These are phyloP conservation scores for Tricharina praecox DNA, from an alignment of 495 filamentous ascomycete genomes.

Conservation along the genomic window DNA sequence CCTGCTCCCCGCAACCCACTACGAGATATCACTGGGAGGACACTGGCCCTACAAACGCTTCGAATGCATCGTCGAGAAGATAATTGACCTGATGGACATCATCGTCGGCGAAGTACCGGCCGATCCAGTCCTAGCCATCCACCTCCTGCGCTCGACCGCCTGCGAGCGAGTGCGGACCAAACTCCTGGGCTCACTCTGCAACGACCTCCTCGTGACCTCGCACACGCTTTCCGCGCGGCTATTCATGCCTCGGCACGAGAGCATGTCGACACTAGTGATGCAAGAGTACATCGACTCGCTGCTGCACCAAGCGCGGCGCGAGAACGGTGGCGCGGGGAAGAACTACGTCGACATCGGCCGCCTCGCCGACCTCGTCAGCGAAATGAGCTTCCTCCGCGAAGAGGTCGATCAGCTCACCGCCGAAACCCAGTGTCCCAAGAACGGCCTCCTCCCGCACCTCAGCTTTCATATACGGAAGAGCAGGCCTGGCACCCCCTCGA, in stretches of 20 bases:
- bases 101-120: conserved; percentile 20
- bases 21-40: conserved; percentile 23
- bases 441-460: conserved; percentile 19
- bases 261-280: conserved; percentile 18
- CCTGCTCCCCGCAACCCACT: conserved; percentile 23
- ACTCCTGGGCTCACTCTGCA: conserved; percentile 20
- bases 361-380: conserved; percentile 19
- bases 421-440: conserved; percentile 24
- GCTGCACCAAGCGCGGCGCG: conserved; percentile 8
- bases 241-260: conserved; percentile 25
- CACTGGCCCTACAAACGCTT: conserved; percentile 25
- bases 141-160: conserved; percentile 4
- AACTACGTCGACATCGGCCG: conserved; percentile 20
- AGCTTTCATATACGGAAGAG: conserved; percentile 18
- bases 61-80: conserved; percentile 22
- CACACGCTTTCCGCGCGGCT: conserved; percentile 23
- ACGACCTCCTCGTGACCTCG: conserved; percentile 25
- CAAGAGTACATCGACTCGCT: conserved; percentile 19
- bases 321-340: background rate
- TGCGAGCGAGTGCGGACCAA: conserved; percentile 17
- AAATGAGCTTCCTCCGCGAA: conserved; percentile 20
- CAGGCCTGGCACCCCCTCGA: background rate
- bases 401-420: conserved; percentile 24
- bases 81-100: conserved; percentile 19
- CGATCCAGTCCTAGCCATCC: conserved; percentile 15